These are phyloP conservation scores for Anastatica hierochuntica DNA, from an alignment of 345 rosid genomes.

Conservation along the genomic window DNA sequence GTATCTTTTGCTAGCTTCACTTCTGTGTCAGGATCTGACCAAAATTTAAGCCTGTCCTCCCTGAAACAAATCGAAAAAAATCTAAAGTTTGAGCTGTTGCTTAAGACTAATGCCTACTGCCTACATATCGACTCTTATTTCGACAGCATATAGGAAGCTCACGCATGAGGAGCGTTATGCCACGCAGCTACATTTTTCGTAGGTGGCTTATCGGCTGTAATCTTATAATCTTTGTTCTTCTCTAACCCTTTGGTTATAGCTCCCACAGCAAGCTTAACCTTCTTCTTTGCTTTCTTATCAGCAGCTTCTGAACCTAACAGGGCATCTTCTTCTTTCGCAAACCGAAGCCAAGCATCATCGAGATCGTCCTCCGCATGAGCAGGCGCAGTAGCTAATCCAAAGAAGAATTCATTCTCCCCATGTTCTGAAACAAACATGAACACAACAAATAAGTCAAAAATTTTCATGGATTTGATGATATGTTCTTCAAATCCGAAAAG, in stretches of 20 bases:
- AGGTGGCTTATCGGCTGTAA: slow-evolving; percentile 24
- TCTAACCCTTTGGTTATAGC: slow-evolving; percentile 78
- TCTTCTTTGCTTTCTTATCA: slow-evolving; percentile 30
- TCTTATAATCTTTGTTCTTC: slow-evolving; percentile 33
- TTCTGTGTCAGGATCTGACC: slow-evolving; percentile 96
- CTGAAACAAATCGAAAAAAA: slow-evolving; percentile 37
- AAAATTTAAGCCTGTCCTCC: slow-evolving; percentile 83
- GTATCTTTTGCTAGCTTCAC: slow-evolving; percentile 78
- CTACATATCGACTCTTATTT: background rate
- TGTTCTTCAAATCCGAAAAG: too few species aligned
- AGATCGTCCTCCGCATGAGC: slow-evolving; percentile 91
- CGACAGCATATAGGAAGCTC: slow-evolving; percentile 21
- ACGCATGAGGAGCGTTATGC: slow-evolving; percentile 89
- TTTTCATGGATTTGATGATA: too few species aligned
- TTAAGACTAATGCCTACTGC: background rate
- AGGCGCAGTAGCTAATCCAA: slow-evolving; percentile 96
- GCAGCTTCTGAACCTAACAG: slow-evolving; percentile 39
- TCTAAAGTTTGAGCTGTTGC: too few species aligned
- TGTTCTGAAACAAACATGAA: too few species aligned
- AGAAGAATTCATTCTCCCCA: slow-evolving; percentile 52
- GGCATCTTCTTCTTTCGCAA: slow-evolving; percentile 64
- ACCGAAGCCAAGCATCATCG: slow-evolving; percentile 86
- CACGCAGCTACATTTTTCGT: slow-evolving; percentile 87
- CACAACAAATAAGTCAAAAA: too few species aligned
- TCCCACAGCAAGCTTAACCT: slow-evolving; percentile 68